Evolutionary conservation across 179 eudicot genomes (phyloP), one percentile per base, ranked within the genome.

Genomic region (Silene noctiflora): DNA sequence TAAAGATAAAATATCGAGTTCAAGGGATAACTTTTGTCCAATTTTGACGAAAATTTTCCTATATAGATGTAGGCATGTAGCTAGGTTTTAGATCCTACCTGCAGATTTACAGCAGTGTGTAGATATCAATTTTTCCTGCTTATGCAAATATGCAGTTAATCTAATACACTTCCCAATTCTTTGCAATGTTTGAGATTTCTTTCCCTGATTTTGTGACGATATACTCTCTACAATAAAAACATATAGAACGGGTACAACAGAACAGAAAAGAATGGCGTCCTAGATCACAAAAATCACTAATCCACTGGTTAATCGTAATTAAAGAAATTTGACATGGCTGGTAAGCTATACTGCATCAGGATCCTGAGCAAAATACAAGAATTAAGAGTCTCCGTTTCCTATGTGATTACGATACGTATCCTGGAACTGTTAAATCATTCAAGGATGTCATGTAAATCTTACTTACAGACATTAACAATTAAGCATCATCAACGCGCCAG

Each of bases 21-120:
- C 25, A 13, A 2, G 14, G 48, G 71, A 62, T 33, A 4, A 77
- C 53, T 56, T 39, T 29, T 46, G 25, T n/a, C 65, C 72, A 51
- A 5, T 78, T 78, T 72, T 78, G 76, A 72, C 76, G 46, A 62
- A 20, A 69, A 7, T 3, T 22, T 6, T 9, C 21, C 17, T 4
- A 3, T 5, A 12, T 65, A 31, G n/a, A 51, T 58, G 17, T 59
- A 58, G 76, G 16, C 58, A 14, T 20, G 11, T 60, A 19, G 72
- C 56, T 73, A 73, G 55, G 53, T 11, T 73, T 59, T 59, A 58
- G 27, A 48, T 11, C 29, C 27, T n/a, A 55, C 22, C 64, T 56
- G 29, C 2, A 6, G 65, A 56, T 8, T 31, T 58, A 12, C 24
- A 59, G 33, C 29, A 11, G 11, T 73, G 76, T 73, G 21, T 8